Conservation (phyloP, 2,329 filamentous ascomycete genomes). For the Microsporum canis region DNA sequence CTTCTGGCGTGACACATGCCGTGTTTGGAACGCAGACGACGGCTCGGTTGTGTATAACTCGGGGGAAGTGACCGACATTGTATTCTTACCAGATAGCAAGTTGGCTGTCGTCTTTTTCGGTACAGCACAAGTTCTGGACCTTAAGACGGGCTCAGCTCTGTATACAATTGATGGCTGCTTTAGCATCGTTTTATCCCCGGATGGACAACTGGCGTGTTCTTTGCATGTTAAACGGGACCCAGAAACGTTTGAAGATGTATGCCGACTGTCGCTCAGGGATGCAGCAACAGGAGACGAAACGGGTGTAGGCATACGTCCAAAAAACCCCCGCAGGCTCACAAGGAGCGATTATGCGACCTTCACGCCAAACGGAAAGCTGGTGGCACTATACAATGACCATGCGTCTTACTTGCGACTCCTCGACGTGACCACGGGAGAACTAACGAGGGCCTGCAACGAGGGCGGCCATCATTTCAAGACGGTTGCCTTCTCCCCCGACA, state of each 20-base stretch:
- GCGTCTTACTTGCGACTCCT: neutral
- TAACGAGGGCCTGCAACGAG: neutral
- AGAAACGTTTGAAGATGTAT: too few relatives aligned
- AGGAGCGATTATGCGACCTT: neutral
- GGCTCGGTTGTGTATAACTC: neutral
- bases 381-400: neutral
- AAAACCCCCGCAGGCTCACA: neutral
- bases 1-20: neutral
- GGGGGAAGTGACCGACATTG: neutral
- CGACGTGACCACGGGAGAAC: neutral
- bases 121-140: neutral
- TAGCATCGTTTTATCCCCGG: neutral
- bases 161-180: neutral
- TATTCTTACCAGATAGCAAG: neutral
- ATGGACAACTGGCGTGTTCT: neutral
- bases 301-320: neutral
- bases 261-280: neutral
- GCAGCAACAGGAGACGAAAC: neutral
- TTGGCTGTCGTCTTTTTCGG: neutral
- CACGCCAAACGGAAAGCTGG: neutral
- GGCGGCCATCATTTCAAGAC: neutral
- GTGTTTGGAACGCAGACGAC: neutral
- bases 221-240: too few relatives aligned
- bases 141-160: neutral
- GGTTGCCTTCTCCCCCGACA: constrained; percentile 3